phyloP scores from a whole-genome alignment of 176 grass and related monocot genomes.

The Poa pratensis region DNA sequence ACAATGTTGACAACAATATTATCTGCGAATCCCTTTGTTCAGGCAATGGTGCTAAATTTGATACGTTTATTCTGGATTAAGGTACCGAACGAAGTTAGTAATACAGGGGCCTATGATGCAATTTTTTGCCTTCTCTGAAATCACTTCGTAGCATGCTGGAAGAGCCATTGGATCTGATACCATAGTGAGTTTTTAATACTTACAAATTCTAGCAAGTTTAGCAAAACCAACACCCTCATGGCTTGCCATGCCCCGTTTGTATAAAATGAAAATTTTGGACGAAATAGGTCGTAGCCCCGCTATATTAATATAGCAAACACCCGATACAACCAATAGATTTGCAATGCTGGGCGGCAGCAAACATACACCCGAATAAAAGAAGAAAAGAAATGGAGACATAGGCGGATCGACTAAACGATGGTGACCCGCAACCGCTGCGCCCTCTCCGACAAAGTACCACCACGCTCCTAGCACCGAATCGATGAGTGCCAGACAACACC shows the following conservation, averaged over 20 bases:
- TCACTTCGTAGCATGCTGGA: background rate
- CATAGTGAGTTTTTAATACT: background rate
- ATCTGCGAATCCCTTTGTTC: conserved; percentile 13
- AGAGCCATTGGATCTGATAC: background rate
- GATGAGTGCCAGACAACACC: no score
- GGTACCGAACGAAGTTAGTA: background rate
- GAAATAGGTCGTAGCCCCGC: no score
- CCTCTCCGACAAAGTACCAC: no score
- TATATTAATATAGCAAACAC: no score
- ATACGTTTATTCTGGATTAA: background rate
- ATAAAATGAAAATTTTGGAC: background rate
- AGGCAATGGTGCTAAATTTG: background rate
- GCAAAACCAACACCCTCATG: background rate
- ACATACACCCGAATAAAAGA: no score
- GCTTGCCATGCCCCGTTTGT: background rate
- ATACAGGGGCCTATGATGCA: background rate
- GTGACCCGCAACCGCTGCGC: no score
- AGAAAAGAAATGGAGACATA: no score
- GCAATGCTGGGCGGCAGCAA: no score
- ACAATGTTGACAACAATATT: background rate
- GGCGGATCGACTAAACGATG: no score
- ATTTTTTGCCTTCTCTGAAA: background rate
- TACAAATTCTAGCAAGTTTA: background rate
- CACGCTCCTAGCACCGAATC: no score
- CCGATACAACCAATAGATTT: no score